Evolutionary conservation across 306 rosid species (phyloP), one percentile per base, ranked within the genome.

Genomic region (Alnus rubra): DNA sequence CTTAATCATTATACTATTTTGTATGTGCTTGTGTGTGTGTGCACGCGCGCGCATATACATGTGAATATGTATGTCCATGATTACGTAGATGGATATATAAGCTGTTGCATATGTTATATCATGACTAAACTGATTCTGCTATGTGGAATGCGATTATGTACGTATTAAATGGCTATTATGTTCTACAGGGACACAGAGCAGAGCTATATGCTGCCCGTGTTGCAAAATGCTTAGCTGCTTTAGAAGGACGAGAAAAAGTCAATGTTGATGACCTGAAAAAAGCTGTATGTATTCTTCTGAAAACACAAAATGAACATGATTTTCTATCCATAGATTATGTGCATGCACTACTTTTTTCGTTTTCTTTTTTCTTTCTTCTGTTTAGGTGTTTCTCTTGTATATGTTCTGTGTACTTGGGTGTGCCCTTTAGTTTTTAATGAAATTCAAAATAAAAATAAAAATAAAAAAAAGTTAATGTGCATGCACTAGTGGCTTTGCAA

Each of bases 131-230:
- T 15, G 63, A 68, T 50, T 65, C 14, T 78, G 63, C 19, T 31
- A 35, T 35, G 77, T 73, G 47, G 53, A 69, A 78, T 80, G 9
- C n/a, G 45, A 48, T 54, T n/a, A 69, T 63, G 48, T 79, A 73
- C 39, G 63, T 18, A 12, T 76, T 73, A 74, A 58, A 59, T 71
- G 67, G 64, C 70, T 76, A 53, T 73, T 71, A 63, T 85, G 82
- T 84, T 76, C 81, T 73, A 76, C 92, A 95, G 98, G 98, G 98
- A 56, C 98, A 95, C 87, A 90, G 98, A 90, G 94, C 98, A 74
- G 98, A 95, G 90, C 88, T 95, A 74, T 95, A 91, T 87, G 92
- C 98, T 79, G 92, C 97, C 74, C 98, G 98, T 67, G 96, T 95
- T 87, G 98, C 98, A 9, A 92, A 92, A 79, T 91, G 96, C 86